Evolutionary conservation across 495 filamentous ascomycete genomes (phyloP), one percentile per base, ranked within the genome.

Genomic region (Trichoderma asperelloides): DNA sequence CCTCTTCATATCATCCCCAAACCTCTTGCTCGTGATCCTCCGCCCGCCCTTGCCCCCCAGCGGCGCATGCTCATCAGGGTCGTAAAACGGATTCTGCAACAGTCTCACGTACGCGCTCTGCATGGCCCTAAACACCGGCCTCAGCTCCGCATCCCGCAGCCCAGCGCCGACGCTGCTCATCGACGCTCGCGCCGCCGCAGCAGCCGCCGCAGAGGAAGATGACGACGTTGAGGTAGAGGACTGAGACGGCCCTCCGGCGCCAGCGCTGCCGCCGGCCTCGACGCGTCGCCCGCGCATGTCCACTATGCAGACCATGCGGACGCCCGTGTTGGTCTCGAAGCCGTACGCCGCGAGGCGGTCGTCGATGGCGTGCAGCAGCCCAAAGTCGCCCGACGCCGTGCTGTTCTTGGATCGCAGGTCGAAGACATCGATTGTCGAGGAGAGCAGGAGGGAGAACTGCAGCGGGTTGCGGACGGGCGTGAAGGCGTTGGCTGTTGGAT

Each of bases 311-410:
- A 97, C 86, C 70, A 98, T 85, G 75, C 91, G 93, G 37, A 94
- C 86, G 7, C 93, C 94, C 7, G 96, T 98, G 75, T 96, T 97
- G n/a, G 95, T 98, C 73, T 97, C 82, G 87, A 91, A 98, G 68
- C 95, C 95, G 80, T 97, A 98, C 66, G 89, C 86, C 21, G 92
- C 91, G 25, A 98, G 80, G 13, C 91, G 86, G 76, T 98, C 96
- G 78, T 98, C 96, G 51, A 98, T 81, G 21, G 91, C 91, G 75
- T 97, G 93, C 41, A 98, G 82, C 0, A 98, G 84, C 8, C 96
- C 96, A 67, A 93, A 91, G 72, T 98, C 96, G 70, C 94, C 93
- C 23, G 88, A 71, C 25, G 84, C 84, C 66, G 85, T 79, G 70
- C 89, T 90, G 68, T 87, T 77, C 21, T 86, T 86, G 6, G 87